Base-by-base conservation (phyloP, 2,329 filamentous ascomycete species). In the Aspergillus neoniger region DNA sequence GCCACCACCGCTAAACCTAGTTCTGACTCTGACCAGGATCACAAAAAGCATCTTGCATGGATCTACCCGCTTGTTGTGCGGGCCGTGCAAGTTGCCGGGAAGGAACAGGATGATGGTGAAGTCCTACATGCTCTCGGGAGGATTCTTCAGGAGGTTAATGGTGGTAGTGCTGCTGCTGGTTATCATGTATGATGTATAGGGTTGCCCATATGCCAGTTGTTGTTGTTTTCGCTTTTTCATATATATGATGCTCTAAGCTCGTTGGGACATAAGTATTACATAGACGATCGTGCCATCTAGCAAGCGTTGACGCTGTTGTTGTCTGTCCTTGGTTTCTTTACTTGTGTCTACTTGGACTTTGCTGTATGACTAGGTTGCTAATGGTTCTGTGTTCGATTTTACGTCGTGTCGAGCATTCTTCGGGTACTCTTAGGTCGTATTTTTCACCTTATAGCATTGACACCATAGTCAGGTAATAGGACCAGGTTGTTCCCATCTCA, bases 41-140 rank as follows among this genome's bases (percentile, higher is more conserved):
- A 79, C 14, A 87, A 87, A 70, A 92, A 90, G 72, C 93, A 98
- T 77, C 78, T 98, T 32, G 82, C 91, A 65, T 84, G 89, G 71
- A 76, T 99, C 63, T 96, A 96, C 74, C 91, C 92, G 7, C 79
- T 98, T 84, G 67, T 78, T 57, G 76, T 76, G 55, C 69, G 71
- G 57, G 71, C 54, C 5, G 69, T 78, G 17, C 72, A 75, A 57
- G 72, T 79, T 30, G 76, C 76, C 14, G 76, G 76, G 8, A 78
- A 74, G 61, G 75, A 77, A 60, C 70, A 67, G 9, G 74, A 76
- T 60, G 73, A 77, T 64, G 72, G 74, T 12, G 68, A 71, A 43
- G 70, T 79, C 19, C 64, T 79, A 4, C 76, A 77, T 41, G 77
- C 88, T 63, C 73, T 91, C 9, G 81, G 83, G 9, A 82, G 83